A percentile compares a stretch with the other conserved stretches of the same genome.
These are phyloP conservation scores for Hura crepitans DNA, from an alignment of 441 rosid species.

Conservation along the genomic window DNA sequence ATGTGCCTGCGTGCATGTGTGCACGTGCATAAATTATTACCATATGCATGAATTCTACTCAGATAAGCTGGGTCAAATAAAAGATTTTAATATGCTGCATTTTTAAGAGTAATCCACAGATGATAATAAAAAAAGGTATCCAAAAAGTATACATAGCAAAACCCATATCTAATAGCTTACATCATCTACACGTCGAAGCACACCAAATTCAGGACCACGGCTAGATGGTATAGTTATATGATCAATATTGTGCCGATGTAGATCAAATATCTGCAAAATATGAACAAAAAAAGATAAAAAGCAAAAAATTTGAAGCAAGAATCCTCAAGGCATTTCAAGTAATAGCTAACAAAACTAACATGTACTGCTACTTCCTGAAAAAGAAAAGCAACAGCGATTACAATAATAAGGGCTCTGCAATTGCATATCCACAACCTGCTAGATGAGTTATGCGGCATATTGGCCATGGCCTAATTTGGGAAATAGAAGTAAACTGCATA, in stretches of 20 bases:
- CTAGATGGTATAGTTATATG: constrained; percentile 80
- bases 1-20: no score
- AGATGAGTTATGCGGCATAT: background rate
- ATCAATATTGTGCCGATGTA: constrained; percentile 98
- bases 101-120: background rate
- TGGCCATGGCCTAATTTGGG: background rate
- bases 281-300: no score
- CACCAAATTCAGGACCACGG: constrained; percentile 75
- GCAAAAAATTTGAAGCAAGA: background rate
- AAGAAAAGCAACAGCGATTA: background rate
- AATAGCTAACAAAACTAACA: background rate
- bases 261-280: constrained; percentile 69
- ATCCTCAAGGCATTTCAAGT: background rate
- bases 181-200: constrained; percentile 85
- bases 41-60: background rate
- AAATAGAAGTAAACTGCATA: background rate
- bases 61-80: background rate
- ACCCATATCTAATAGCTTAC: constrained; percentile 43
- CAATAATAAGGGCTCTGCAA: background rate
- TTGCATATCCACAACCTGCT: background rate
- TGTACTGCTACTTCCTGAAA: background rate
- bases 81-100: background rate
- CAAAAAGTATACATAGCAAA: constrained; percentile 17
- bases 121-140: background rate
- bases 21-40: no score